These are phyloP conservation scores for Saccharomyces hybrid DNA, from an alignment of 1,139 yeast species.

Conservation along the genomic window DNA sequence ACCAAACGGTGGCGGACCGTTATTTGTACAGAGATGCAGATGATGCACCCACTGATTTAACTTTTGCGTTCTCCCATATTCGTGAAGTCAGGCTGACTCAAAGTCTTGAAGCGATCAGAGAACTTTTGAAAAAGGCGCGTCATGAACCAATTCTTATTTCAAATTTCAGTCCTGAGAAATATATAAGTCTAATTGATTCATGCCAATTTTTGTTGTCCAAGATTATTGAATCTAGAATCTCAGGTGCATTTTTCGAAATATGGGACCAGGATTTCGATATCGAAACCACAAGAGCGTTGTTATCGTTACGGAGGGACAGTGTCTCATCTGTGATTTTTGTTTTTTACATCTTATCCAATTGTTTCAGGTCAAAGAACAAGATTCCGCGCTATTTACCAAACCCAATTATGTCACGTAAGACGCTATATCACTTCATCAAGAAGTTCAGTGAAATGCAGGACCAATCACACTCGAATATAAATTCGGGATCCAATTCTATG, in stretches of 20 bases:
- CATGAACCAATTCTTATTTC: constrained; percentile 34
- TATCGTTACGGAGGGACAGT: constrained; percentile 40
- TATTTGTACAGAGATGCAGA: constrained; percentile 40
- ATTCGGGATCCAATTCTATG: constrained; percentile 2
- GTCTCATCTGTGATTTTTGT: constrained; percentile 40
- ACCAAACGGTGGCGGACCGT: constrained; percentile 41
- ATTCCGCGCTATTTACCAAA: constrained; percentile 41
- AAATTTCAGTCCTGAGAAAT: constrained; percentile 26
- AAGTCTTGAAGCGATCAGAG: constrained; percentile 35
- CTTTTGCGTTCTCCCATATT: constrained; percentile 38
- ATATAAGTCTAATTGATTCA: constrained; percentile 32
- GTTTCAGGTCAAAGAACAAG: constrained; percentile 34
- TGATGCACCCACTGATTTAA: constrained; percentile 40
- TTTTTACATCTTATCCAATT: constrained; percentile 37
- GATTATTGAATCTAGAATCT: constrained; percentile 41
- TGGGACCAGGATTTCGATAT: constrained; percentile 38
- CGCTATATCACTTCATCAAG: constrained; percentile 36
- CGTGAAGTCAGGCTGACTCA: constrained; percentile 43
- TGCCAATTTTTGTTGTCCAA: constrained; percentile 38
- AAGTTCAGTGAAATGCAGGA: constrained; percentile 24
- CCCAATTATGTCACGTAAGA: constrained; percentile 37
- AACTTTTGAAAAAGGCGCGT: constrained; percentile 33
- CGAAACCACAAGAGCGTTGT: constrained; percentile 33
- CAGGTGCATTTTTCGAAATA: constrained; percentile 41
- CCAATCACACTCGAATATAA: constrained; percentile 5